These are phyloP conservation scores for Haematococcus lacustris DNA, from an alignment of 139 green algal species.

Conservation along the genomic window DNA sequence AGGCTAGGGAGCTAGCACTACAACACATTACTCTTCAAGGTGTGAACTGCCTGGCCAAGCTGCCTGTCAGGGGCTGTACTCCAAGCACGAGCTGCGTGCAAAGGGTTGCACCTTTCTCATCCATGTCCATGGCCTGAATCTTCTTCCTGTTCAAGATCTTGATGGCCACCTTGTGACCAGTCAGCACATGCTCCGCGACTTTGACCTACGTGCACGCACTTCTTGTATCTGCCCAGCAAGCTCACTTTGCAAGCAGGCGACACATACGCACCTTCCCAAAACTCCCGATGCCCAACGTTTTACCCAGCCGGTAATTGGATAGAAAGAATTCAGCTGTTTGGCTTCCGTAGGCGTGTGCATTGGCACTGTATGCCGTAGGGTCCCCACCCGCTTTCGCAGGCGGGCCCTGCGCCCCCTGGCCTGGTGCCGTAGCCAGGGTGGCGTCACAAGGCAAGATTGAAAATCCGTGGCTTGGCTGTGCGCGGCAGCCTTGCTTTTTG, in stretches of 20 bases:
- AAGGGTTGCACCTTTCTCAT: slow-evolving; percentile 85
- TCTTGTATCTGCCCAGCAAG: background rate
- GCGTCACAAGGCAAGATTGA: slow-evolving; percentile 95
- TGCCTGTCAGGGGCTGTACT: background rate
- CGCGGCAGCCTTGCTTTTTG: no score
- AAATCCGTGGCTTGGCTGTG: no score
- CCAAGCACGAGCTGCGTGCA: background rate
- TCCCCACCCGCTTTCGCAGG: no score
- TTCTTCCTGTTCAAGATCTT: slow-evolving; percentile 99
- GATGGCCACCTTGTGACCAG: slow-evolving; percentile 96
- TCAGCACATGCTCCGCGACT: slow-evolving; percentile 94
- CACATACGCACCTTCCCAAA: slow-evolving; percentile 85
- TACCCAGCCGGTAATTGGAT: slow-evolving; percentile 93
- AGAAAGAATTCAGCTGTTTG: slow-evolving; percentile 61
- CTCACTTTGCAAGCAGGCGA: no score
- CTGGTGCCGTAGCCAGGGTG: slow-evolving; percentile 91
- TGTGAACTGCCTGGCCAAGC: no score
- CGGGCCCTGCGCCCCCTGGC: slow-evolving; percentile 93
- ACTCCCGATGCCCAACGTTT: slow-evolving; percentile 96
- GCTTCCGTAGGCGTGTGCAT: no score
- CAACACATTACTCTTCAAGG: no score
- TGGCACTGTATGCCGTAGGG: no score
- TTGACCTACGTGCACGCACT: slow-evolving; percentile 67
- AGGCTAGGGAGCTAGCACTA: no score
- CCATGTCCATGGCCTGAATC: slow-evolving; percentile 99